Evolutionary conservation across 1,284 basidiomycete genomes (phyloP).

Genomic region (Leucoagaricus sp.): DNA sequence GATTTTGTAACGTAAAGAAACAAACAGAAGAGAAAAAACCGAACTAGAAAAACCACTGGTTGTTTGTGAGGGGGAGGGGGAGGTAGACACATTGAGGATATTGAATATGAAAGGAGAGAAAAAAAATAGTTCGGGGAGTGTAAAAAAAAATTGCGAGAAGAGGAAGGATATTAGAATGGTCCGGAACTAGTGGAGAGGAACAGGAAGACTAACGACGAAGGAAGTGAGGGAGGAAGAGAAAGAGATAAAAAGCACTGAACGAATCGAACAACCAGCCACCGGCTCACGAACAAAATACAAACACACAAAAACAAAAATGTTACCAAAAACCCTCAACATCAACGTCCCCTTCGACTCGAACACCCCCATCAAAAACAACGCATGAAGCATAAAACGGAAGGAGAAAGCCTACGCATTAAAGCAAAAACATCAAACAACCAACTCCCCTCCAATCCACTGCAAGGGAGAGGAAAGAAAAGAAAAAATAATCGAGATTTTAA

Average conservation of each 20-base stretch:
- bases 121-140: too few relatives aligned
- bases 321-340: not conserved
- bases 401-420: not conserved
- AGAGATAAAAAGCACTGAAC: not conserved
- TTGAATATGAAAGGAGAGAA: too few relatives aligned
- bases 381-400: not conserved
- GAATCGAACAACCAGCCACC: too few relatives aligned
- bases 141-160: too few relatives aligned
- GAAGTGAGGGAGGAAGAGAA: not conserved
- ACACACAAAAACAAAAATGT: not conserved
- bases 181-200: too few relatives aligned
- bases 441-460: not conserved
- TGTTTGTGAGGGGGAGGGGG: too few relatives aligned
- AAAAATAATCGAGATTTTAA: not conserved
- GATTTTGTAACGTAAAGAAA: too few relatives aligned
- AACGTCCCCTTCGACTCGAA: too few relatives aligned
- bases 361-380: too few relatives aligned
- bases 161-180: conserved; percentile 2
- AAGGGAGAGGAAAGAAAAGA: not conserved
- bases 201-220: too few relatives aligned
- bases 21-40: not conserved
- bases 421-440: not conserved
- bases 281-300: not conserved
- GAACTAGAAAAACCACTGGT: too few relatives aligned
- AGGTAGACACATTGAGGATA: too few relatives aligned